Conservation (phyloP, 1,284 basidiomycete genomes). For the Ceratobasidium sp. region DNA sequence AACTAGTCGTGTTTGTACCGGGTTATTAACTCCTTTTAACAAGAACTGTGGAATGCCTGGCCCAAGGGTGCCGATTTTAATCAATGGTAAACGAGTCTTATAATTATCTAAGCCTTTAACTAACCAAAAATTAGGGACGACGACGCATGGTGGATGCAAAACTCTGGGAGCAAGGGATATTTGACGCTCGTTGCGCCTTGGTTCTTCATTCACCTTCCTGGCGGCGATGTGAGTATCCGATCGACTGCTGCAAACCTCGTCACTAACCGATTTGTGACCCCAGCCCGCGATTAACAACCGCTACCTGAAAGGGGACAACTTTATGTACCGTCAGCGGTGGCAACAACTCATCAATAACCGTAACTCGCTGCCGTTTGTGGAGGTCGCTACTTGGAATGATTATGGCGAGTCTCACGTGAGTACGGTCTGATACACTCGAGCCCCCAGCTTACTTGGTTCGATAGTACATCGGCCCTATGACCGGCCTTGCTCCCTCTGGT, state of each 20-base stretch:
- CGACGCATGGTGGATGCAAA: slow-evolving; percentile 47
- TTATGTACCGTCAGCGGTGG: slow-evolving; percentile 51
- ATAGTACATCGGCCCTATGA: slow-evolving; percentile 34
- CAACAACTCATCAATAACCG: slow-evolving; percentile 51
- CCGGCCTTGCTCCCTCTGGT: background rate
- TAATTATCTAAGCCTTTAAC: background rate
- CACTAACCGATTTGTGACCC: too few relatives aligned
- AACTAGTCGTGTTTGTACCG: slow-evolving; percentile 41
- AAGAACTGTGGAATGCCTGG: slow-evolving; percentile 38
- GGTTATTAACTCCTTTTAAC: background rate
- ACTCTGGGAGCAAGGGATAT: slow-evolving; percentile 48
- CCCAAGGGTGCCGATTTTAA: slow-evolving; percentile 46
- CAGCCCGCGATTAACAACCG: slow-evolving; percentile 50
- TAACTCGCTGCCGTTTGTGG: slow-evolving; percentile 47
- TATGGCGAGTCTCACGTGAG: slow-evolving; percentile 35
- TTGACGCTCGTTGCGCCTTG: slow-evolving; percentile 52
- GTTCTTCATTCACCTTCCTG: slow-evolving; percentile 53
- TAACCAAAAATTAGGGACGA: slow-evolving; percentile 21
- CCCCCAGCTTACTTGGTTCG: background rate
- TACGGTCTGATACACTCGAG: background rate
- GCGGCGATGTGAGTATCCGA: slow-evolving; percentile 36
- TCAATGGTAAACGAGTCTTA: slow-evolving; percentile 6
- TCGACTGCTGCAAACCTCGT: background rate
- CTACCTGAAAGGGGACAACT: slow-evolving; percentile 52
- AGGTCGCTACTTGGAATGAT: slow-evolving; percentile 49